phyloP scores from a whole-genome alignment of 73 alveolate species.

The Durusdinium trenchii region DNA sequence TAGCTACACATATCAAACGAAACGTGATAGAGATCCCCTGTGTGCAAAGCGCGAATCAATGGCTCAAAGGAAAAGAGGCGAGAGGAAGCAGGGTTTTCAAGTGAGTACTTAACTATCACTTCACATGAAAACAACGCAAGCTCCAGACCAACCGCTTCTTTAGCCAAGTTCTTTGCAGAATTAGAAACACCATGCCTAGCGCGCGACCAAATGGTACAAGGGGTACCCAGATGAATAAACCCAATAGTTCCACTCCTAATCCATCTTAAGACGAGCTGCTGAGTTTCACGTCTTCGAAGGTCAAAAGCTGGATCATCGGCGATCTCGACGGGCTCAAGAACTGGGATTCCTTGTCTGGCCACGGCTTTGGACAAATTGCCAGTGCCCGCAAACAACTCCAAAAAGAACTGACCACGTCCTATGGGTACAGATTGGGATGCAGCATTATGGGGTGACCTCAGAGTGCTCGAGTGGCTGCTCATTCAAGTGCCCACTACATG shows the following conservation, averaged over 20 bases:
- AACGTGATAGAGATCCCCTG: not conserved
- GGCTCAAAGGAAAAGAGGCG: not conserved
- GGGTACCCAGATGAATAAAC: not conserved
- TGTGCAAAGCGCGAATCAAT: not conserved
- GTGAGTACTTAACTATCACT: not conserved
- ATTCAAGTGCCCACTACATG: not conserved
- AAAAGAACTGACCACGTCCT: not conserved
- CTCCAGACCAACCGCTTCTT: not conserved
- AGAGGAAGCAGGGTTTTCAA: not conserved
- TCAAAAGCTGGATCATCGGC: not conserved
- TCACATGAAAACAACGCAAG: not conserved
- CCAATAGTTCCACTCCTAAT: not conserved
- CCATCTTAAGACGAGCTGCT: not conserved
- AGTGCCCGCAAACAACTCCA: conserved; percentile 7
- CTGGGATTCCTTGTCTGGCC: not conserved
- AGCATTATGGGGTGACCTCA: not conserved
- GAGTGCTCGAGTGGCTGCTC: not conserved
- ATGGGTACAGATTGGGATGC: not conserved
- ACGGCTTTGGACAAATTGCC: not conserved
- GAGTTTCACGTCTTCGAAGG: not conserved
- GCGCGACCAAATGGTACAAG: not conserved
- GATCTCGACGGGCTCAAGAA: not conserved
- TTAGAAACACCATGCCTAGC: not conserved
- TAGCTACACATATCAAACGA: conserved; percentile 22
- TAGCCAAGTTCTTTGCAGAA: not conserved